A percentile compares a stretch with the other conserved stretches of the same genome.
Evolutionary conservation across 257 asterid genomes (phyloP).

Genomic region (Primulina huaijiensis): DNA sequence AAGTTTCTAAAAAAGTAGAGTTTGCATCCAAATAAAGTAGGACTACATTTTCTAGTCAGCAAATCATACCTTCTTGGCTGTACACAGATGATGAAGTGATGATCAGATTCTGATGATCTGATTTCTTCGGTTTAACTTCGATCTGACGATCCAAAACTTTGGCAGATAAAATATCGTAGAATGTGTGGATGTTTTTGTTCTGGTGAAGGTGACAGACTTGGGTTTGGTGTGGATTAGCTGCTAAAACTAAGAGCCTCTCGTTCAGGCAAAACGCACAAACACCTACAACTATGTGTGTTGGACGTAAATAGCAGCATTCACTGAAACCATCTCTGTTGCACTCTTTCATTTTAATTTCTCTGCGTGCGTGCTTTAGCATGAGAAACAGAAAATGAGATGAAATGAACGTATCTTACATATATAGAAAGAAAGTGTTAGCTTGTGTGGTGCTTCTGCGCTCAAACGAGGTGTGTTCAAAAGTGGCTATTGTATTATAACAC

Average conservation of each 20-base stretch:
- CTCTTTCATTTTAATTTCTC: too few relatives aligned
- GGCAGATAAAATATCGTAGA: conserved; percentile 37
- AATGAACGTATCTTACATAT: too few relatives aligned
- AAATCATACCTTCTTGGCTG: conserved; percentile 36
- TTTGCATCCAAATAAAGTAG: too few relatives aligned
- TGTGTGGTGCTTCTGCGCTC: not conserved
- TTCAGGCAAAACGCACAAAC: conserved; percentile 75
- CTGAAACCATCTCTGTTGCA: not conserved
- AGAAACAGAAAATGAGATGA: not conserved
- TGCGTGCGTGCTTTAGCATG: not conserved
- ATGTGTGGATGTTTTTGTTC: conserved; percentile 6
- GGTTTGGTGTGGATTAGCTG: conserved; percentile 27
- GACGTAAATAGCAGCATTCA: not conserved
- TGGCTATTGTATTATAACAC: too few relatives aligned
- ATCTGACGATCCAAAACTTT: conserved; percentile 33
- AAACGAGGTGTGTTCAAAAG: not conserved
- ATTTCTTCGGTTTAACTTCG: conserved; percentile 27
- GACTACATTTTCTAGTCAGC: not conserved
- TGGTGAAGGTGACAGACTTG: not conserved
- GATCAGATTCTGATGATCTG: conserved; percentile 8
- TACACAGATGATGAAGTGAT: conserved; percentile 4
- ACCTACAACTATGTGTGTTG: conserved; percentile 40
- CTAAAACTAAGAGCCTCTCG: conserved; percentile 63
- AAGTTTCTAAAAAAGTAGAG: not conserved
- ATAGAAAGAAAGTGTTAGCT: not conserved